phyloP scores from a whole-genome alignment of 2,329 filamentous ascomycete species.

The Calonectria pseudoreteaudii region DNA sequence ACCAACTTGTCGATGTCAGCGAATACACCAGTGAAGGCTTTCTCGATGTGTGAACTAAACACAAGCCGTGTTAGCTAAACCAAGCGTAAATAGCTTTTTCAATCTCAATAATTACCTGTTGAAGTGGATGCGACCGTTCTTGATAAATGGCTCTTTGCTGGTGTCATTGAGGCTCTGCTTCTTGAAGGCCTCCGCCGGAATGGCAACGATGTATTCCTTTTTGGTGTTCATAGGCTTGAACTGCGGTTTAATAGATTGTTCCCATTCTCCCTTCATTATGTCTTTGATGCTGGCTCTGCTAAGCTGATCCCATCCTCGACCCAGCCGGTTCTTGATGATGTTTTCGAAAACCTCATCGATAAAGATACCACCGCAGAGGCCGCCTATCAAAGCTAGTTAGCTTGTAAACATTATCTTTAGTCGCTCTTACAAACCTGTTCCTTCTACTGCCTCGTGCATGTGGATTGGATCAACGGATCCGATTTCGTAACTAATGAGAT shows the following conservation, averaged over 20 bases:
- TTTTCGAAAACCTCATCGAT: slow-evolving; percentile 20
- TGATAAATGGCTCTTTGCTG: slow-evolving; percentile 1
- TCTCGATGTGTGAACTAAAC: neutral
- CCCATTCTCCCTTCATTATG: slow-evolving; percentile 23
- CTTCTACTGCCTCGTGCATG: slow-evolving; percentile 24
- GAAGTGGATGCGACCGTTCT: slow-evolving; percentile 17
- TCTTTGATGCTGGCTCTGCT: slow-evolving; percentile 17
- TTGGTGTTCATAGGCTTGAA: slow-evolving; percentile 11
- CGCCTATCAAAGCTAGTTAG: slow-evolving; percentile 6
- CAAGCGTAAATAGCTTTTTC: too few relatives aligned
- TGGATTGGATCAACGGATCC: slow-evolving; percentile 3
- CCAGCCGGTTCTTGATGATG: neutral
- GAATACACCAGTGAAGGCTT: slow-evolving; percentile 1
- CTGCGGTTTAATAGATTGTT: slow-evolving; percentile 23
- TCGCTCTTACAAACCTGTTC: neutral
- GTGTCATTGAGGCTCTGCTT: neutral
- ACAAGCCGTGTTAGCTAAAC: neutral
- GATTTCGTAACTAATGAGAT: slow-evolving; percentile 24
- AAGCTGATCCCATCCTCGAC: slow-evolving; percentile 13
- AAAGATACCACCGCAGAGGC: slow-evolving; percentile 27
- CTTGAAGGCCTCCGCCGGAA: slow-evolving; percentile 19
- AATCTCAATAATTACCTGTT: neutral
- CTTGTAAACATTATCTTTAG: too few relatives aligned
- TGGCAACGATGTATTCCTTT: slow-evolving; percentile 24
- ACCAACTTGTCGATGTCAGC: neutral